Conservation (phyloP, 306 rosid genomes). For the Dryas alaskensis region DNA sequence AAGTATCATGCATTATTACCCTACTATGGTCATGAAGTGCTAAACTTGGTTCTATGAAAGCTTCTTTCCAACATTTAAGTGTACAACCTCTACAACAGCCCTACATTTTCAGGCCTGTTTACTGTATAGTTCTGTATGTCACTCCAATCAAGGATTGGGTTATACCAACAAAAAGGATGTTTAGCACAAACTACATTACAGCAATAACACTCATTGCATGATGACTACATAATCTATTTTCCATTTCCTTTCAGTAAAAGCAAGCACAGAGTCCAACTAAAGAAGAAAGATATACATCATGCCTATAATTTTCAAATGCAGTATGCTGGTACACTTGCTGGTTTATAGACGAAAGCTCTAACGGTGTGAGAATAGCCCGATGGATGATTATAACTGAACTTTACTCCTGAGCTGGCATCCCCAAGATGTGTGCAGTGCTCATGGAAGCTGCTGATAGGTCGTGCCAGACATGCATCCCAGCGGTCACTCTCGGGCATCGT, state of each 20-base stretch:
- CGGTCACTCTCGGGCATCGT: conserved; percentile 93
- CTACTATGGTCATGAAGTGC: not conserved
- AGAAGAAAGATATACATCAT: conserved; percentile 6
- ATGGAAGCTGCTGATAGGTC: conserved; percentile 92
- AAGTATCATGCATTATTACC: not conserved
- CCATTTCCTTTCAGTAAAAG: not conserved
- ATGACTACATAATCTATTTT: not conserved
- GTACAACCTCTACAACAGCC: not conserved
- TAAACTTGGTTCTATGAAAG: not conserved
- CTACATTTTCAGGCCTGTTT: not conserved
- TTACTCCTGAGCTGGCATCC: conserved; percentile 62
- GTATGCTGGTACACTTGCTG: conserved; percentile 55
- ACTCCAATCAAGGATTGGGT: not conserved
- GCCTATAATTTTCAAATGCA: conserved; percentile 56
- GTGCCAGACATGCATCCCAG: conserved; percentile 94
- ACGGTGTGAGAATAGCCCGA: conserved; percentile 77
- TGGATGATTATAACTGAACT: conserved; percentile 78
- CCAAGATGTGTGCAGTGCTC: conserved; percentile 75
- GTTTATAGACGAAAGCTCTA: conserved; percentile 68
- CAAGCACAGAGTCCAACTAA: conserved; percentile 16
- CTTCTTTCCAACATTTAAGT: not conserved
- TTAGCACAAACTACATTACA: conserved; percentile 6
- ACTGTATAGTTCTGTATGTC: not conserved
- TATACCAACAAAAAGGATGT: not conserved
- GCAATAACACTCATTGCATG: not conserved